Conservation (phyloP, 2,329 filamentous ascomycete species). For the Penicillium palitans region DNA sequence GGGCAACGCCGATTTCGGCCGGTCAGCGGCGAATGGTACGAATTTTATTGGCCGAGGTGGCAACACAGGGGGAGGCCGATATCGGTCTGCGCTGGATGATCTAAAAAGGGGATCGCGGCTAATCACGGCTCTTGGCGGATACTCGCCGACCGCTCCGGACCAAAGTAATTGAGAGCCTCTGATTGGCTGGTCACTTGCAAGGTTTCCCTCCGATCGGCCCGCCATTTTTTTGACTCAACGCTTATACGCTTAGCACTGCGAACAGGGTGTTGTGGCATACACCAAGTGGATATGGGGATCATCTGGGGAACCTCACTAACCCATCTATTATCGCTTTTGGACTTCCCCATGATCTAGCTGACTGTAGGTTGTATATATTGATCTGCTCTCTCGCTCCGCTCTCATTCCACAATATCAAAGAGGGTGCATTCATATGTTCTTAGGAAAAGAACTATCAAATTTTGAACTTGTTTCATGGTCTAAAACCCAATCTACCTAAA, state of each 20-base stretch:
- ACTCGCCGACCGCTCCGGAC: constrained; percentile 11
- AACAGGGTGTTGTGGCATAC: neutral
- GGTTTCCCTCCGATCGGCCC: constrained; percentile 15
- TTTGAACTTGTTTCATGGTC: neutral
- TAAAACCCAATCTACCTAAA: neutral
- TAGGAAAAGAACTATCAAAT: neutral
- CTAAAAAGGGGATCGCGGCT: constrained; percentile 21
- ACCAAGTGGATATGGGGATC: neutral
- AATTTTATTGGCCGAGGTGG: constrained; percentile 29
- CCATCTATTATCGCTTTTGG: neutral
- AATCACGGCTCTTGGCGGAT: constrained; percentile 17
- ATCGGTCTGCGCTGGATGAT: constrained; percentile 10
- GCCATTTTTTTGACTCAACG: constrained; percentile 6
- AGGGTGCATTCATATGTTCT: neutral
- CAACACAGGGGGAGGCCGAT: constrained; percentile 16
- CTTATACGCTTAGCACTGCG: neutral
- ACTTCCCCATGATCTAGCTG: neutral
- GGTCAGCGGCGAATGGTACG: constrained; percentile 35
- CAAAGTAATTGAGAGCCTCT: constrained; percentile 13
- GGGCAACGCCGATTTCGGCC: constrained; percentile 39
- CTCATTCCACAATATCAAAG: neutral
- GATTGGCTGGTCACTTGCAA: constrained; percentile 15
- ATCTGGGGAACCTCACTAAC: neutral
- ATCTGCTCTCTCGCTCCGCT: neutral
- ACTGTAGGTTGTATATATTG: neutral